These are phyloP conservation scores for Fraxinus cuspidata DNA, from an alignment of 257 asterid genomes.

Conservation along the genomic window DNA sequence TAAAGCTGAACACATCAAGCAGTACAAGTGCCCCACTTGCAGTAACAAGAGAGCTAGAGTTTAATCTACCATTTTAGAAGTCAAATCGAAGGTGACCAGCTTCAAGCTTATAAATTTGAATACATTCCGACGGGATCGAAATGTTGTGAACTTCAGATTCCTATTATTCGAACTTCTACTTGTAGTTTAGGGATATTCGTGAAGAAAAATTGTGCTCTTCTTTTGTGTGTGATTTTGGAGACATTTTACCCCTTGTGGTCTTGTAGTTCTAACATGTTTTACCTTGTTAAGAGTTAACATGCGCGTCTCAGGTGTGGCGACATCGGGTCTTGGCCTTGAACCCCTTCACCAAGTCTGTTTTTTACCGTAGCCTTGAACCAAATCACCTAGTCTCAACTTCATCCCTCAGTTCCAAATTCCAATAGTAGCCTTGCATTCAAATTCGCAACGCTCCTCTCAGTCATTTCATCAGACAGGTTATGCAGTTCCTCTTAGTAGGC, in stretches of 20 bases:
- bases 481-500: background rate
- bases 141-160: background rate
- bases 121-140: background rate
- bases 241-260: background rate
- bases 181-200: background rate
- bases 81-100: background rate
- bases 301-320: background rate
- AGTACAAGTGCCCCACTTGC: slow-evolving; percentile 9
- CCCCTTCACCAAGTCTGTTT: too few relatives aligned
- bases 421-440: background rate
- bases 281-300: background rate
- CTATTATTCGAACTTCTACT: background rate
- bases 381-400: too few relatives aligned
- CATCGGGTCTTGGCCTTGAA: too few relatives aligned
- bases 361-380: too few relatives aligned
- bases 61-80: background rate
- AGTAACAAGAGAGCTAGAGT: slow-evolving; percentile 5
- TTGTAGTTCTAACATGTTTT: background rate
- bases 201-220: background rate
- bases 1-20: slow-evolving; percentile 17
- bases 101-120: background rate
- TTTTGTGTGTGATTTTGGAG: background rate
- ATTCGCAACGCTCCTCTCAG: background rate
- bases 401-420: too few relatives aligned
- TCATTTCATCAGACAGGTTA: background rate